A percentile compares a stretch with the other conserved stretches of the same genome.
phyloP scores from a whole-genome alignment of 257 asterid species.

The Ehretia macrophylla region DNA sequence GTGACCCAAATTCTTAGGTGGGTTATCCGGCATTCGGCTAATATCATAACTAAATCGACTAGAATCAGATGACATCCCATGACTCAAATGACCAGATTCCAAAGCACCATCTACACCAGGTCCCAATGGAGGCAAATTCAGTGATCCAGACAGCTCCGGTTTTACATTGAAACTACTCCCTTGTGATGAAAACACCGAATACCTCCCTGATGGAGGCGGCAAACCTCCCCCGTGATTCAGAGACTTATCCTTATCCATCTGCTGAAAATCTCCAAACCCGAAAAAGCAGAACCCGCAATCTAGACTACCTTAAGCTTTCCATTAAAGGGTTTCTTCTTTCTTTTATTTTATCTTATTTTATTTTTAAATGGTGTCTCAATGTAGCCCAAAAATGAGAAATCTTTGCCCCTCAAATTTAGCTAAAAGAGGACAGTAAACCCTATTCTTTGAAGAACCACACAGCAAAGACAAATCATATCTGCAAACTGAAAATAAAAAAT shows the following conservation, averaged over 20 bases:
- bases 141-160: conserved; percentile 45
- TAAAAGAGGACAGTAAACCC: background rate
- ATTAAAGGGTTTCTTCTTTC: background rate
- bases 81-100: conserved; percentile 59
- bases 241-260: conserved; percentile 82
- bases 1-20: conserved; percentile 76
- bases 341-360: no score
- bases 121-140: conserved; percentile 51
- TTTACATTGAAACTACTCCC: conserved; percentile 40
- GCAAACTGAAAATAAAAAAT: background rate
- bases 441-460: background rate
- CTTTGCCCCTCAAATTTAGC: background rate
- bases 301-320: background rate
- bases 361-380: no score
- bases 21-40: conserved; percentile 90
- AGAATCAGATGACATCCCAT: conserved; percentile 42
- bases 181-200: conserved; percentile 52
- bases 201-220: conserved; percentile 73
- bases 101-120: conserved; percentile 44
- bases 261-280: conserved; percentile 15
- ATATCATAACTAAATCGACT: conserved; percentile 67
- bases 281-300: background rate
- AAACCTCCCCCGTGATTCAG: conserved; percentile 36
- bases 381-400: background rate
- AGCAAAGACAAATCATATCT: background rate